Evolutionary conservation across 1,139 yeast species (phyloP), one percentile per base, ranked within the genome.

Genomic region (Yamadazyma dendronema): DNA sequence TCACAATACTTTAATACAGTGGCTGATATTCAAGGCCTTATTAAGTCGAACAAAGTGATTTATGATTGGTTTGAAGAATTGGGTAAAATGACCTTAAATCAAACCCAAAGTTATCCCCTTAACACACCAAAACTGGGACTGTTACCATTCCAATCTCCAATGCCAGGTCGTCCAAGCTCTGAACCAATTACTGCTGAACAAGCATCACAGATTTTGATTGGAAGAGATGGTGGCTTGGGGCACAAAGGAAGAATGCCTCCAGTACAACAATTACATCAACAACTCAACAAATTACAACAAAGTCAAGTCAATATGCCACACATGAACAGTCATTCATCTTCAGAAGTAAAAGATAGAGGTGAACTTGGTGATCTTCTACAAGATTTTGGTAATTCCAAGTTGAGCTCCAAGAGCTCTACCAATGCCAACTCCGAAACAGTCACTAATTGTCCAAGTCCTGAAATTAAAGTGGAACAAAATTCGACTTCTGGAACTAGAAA

Each of bases 61-160:
- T 46, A 33, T 29, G 50, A 47, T 30, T 48, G 52, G 52, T 48
- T 48, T 37, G 46, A 47, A 26, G 46, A 47, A 30, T 46, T 42
- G 37, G 39, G 39, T n/a, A 41, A 39, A 19, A 13, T 41, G 24
- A 35, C 23, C 17, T 9, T 27, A 12, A 34, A 32, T 19, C 8
- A 19, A n/a, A n/a, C n/a, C n/a, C n/a, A n/a, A n/a, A n/a, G n/a
- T n/a, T n/a, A n/a, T n/a, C n/a, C n/a, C n/a, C n/a, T n/a, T n/a
- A n/a, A n/a, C n/a, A n/a, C n/a, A n/a, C n/a, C n/a, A n/a, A n/a
- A n/a, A n/a, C n/a, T n/a, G n/a, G n/a, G n/a, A n/a, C n/a, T n/a
- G n/a, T n/a, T n/a, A n/a, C 22, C 22, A 19, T 19, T 7, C 22
- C 8, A 19, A 9, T 9, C 22, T 19, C 22, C 6, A 19, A 7